phyloP scores from a whole-genome alignment of 2,329 filamentous ascomycete species.

The Botryotinia calthae region DNA sequence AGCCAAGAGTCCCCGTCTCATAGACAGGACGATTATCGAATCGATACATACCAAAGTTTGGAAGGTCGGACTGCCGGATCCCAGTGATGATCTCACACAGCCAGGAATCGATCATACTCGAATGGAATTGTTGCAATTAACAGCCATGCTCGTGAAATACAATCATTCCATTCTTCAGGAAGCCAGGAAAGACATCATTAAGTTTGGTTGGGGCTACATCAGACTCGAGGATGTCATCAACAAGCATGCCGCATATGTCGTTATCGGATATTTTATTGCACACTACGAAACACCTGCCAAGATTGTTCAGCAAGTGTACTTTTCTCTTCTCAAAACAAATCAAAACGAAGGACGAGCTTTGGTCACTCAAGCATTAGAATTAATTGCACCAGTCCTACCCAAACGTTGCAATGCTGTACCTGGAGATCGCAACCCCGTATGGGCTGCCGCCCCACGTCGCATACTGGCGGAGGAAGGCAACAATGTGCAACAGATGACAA shows the following conservation, averaged over 20 bases:
- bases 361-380: constrained; percentile 89
- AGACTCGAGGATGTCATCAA: constrained; percentile 98
- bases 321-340: constrained; percentile 84
- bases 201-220: constrained; percentile 99
- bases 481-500: constrained; percentile 92
- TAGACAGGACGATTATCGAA: constrained; percentile 85
- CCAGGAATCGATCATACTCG: constrained; percentile 91
- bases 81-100: constrained; percentile 77
- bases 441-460: constrained; percentile 85
- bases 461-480: constrained; percentile 92
- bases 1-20: constrained; percentile 64
- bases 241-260: constrained; percentile 95
- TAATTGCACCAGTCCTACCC: constrained; percentile 90
- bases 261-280: constrained; percentile 96
- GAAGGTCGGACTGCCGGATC: constrained; percentile 82
- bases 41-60: constrained; percentile 90
- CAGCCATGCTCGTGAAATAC: constrained; percentile 92
- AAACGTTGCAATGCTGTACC: constrained; percentile 70
- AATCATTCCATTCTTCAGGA: constrained; percentile 86
- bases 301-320: constrained; percentile 93
- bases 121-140: constrained; percentile 93
- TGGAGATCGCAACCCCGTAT: constrained; percentile 74
- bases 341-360: constrained; percentile 91
- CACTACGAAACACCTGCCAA: constrained; percentile 95
- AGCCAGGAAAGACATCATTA: constrained; percentile 95